These are phyloP conservation scores for Xerocomus spinulosus DNA, from an alignment of 768 basidiomycete species.

Conservation along the genomic window DNA sequence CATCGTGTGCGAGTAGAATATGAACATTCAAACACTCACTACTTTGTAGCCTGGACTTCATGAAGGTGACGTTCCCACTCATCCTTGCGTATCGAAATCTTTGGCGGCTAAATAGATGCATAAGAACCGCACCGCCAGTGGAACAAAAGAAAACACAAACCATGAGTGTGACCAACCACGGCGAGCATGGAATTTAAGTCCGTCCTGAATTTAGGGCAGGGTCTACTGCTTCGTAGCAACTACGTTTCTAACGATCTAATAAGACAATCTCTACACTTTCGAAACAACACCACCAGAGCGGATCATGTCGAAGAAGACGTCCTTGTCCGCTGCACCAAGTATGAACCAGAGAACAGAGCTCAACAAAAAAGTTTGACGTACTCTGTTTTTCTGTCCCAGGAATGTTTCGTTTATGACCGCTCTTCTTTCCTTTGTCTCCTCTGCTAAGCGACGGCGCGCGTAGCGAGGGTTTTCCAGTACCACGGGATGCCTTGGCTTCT, in stretches of 20 bases:
- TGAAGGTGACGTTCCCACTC: slow-evolving; percentile 86
- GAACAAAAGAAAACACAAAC: slow-evolving; percentile 22
- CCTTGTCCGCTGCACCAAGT: slow-evolving; percentile 57
- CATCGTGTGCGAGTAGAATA: slow-evolving; percentile 43
- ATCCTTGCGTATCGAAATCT: slow-evolving; percentile 61
- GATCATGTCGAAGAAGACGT: slow-evolving; percentile 80
- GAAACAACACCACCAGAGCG: slow-evolving; percentile 77
- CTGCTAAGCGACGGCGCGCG: slow-evolving; percentile 56
- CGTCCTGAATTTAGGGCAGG: slow-evolving; percentile 37
- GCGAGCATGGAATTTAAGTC: slow-evolving; percentile 31
- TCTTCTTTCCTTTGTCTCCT: slow-evolving; percentile 46
- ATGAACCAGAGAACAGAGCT: neutral
- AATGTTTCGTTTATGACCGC: slow-evolving; percentile 50
- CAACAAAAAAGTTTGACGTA: slow-evolving; percentile 29
- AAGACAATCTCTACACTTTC: slow-evolving; percentile 50
- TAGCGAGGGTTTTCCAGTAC: slow-evolving; percentile 69
- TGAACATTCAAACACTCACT: slow-evolving; percentile 55
- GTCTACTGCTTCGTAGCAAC: slow-evolving; percentile 64
- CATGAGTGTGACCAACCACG: slow-evolving; percentile 25
- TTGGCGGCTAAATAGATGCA: slow-evolving; percentile 38
- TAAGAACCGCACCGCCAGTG: slow-evolving; percentile 1
- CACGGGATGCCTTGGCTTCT: slow-evolving; percentile 56
- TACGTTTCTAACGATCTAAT: no score
- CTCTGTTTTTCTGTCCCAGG: slow-evolving; percentile 56
- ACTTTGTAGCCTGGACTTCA: slow-evolving; percentile 79